Evolutionary conservation across 2,329 filamentous ascomycete genomes (phyloP).

Genomic region (Capronia americana): DNA sequence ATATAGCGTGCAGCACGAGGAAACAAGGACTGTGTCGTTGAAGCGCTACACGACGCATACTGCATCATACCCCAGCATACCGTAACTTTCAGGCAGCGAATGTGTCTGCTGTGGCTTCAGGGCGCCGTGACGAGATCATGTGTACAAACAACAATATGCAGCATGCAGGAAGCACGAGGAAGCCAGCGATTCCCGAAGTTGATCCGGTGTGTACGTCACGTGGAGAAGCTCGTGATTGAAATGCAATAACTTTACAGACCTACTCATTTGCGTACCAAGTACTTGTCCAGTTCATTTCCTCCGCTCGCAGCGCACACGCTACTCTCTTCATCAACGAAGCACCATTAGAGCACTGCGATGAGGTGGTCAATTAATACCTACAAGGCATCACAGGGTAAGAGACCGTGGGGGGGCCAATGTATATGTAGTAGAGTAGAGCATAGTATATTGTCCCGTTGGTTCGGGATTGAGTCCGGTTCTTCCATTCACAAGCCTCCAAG

Average conservation of each 20-base stretch:
- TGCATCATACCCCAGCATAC: not conserved
- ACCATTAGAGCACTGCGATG: no score
- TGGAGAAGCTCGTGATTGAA: not conserved
- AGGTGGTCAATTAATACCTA: no score
- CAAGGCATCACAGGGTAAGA: no score
- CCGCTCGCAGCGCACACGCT: no score
- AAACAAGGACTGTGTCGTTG: not conserved
- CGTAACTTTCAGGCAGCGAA: slow-evolving; percentile 10
- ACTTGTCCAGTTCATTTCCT: no score
- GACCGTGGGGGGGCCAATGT: no score
- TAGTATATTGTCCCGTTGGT: not conserved
- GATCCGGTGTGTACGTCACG: not conserved
- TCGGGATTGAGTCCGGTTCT: not conserved
- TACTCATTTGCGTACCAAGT: no score
- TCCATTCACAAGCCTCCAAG: not conserved
- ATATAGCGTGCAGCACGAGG: not conserved
- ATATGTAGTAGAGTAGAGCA: not conserved
- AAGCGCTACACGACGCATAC: not conserved
- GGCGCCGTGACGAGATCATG: slow-evolving; percentile 16
- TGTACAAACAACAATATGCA: slow-evolving; percentile 2
- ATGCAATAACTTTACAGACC: no score
- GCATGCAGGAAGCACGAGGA: not conserved
- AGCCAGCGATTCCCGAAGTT: slow-evolving; percentile 11
- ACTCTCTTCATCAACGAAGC: no score
- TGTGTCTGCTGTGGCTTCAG: slow-evolving; percentile 1